phyloP scores from a whole-genome alignment of 192 early-diverging fungal species.

The Mortierella alpina region DNA sequence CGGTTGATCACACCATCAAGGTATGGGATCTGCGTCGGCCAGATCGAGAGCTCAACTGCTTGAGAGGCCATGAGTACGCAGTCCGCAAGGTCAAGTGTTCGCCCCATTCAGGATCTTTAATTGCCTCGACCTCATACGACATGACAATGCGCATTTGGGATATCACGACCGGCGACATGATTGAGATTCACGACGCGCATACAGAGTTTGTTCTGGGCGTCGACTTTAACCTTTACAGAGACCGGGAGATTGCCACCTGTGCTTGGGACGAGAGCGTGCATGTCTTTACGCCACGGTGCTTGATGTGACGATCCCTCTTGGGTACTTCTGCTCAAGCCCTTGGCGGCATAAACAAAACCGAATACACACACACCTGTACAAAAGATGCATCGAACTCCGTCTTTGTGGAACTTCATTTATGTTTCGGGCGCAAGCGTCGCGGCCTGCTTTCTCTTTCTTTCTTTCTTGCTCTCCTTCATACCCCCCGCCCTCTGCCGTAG shows the following conservation, averaged over 20 bases:
- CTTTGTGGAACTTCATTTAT: too few species aligned
- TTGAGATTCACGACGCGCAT: conserved; percentile 85
- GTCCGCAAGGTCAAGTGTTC: conserved; percentile 92
- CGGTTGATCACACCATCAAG: conserved; percentile 89
- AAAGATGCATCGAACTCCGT: not conserved
- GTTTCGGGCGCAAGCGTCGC: too few species aligned
- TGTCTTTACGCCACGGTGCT: conserved; percentile 60
- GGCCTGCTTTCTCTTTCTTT: not conserved
- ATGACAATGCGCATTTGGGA: conserved; percentile 98
- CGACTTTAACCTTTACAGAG: conserved; percentile 91
- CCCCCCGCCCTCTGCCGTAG: not conserved
- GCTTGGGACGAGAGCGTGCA: conserved; percentile 95
- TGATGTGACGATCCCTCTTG: conserved; percentile 22
- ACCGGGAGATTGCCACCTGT: conserved; percentile 91
- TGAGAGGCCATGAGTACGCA: conserved; percentile 93
- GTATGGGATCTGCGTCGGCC: conserved; percentile 92
- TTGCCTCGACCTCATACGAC: conserved; percentile 92
- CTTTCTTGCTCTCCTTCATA: not conserved
- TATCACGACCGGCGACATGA: conserved; percentile 60
- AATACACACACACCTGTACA: not conserved
- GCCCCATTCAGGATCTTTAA: conserved; percentile 84
- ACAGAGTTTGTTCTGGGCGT: conserved; percentile 97
- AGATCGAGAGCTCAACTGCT: conserved; percentile 73
- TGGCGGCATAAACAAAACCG: not conserved
- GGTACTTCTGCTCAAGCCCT: not conserved